Conservation (phyloP, 2,329 filamentous ascomycete species). For the Epichloe coenophiala region DNA sequence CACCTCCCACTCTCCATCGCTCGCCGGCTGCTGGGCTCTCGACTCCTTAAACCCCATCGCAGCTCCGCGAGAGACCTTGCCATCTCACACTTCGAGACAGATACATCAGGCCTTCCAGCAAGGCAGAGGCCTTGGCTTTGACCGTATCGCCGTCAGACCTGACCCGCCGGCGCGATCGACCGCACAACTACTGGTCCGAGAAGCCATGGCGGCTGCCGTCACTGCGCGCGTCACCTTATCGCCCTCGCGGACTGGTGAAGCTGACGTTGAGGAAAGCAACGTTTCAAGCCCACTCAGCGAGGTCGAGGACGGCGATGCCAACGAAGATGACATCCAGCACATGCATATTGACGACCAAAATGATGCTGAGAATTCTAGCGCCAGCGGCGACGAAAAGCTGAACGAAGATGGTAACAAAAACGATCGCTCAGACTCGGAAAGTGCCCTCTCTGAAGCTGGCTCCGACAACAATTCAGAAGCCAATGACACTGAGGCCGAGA, state of each 20-base stretch:
- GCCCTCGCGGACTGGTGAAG: slow-evolving; percentile 21
- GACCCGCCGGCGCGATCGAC: slow-evolving; percentile 5
- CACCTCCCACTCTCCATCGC: background rate
- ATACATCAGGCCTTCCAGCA: background rate
- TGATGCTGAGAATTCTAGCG: slow-evolving; percentile 17
- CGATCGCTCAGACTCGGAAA: slow-evolving; percentile 32
- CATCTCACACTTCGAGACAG: background rate
- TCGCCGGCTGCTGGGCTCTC: background rate
- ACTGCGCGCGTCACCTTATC: slow-evolving; percentile 36
- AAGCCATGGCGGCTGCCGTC: slow-evolving; percentile 39
- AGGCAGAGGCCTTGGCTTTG: background rate
- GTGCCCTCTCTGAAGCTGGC: slow-evolving; percentile 41
- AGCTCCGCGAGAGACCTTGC: background rate
- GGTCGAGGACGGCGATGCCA: slow-evolving; percentile 65
- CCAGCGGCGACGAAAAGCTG: slow-evolving; percentile 13
- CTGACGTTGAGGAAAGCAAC: slow-evolving; percentile 50
- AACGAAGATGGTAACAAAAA: slow-evolving; percentile 10
- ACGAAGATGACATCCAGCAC: slow-evolving; percentile 54
- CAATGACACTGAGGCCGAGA: slow-evolving; percentile 77
- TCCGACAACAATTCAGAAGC: slow-evolving; percentile 26
- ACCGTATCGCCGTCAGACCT: background rate
- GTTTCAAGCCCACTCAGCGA: slow-evolving; percentile 88
- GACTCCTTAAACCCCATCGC: background rate
- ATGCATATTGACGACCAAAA: slow-evolving; percentile 31
- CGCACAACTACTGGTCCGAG: slow-evolving; percentile 7